phyloP scores from a whole-genome alignment of 805 yeast species.

The Yarrowia sp. region DNA sequence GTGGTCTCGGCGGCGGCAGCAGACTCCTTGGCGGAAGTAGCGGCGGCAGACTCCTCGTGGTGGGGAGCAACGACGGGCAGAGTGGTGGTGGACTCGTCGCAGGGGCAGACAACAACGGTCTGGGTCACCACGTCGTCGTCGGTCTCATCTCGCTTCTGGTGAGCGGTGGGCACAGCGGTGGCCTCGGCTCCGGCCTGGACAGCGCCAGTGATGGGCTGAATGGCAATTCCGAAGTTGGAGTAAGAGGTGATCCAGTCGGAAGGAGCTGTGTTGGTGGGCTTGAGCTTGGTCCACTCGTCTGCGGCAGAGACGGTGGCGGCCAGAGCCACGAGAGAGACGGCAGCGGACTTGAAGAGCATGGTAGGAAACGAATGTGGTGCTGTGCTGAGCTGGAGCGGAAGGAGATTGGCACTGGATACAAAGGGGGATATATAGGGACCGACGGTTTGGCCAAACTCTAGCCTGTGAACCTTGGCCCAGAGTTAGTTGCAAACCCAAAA shows the following conservation, averaged over 20 bases:
- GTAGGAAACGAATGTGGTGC: constrained; percentile 19
- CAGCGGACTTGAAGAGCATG: constrained; percentile 33
- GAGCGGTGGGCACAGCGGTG: constrained; percentile 26
- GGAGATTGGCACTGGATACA: neutral
- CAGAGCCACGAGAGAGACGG: constrained; percentile 28
- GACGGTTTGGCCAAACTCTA: constrained; percentile 4
- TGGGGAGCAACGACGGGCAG: constrained; percentile 29
- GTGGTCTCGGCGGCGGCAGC: constrained; percentile 32
- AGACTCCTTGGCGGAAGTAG: constrained; percentile 7
- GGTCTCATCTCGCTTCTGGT: constrained; percentile 28
- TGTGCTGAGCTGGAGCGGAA: constrained; percentile 20
- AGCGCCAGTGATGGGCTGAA: constrained; percentile 35
- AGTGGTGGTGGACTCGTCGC: constrained; percentile 35
- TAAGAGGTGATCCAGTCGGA: constrained; percentile 23
- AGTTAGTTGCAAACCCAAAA: neutral
- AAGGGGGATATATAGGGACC: constrained; percentile 27
- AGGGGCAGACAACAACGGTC: constrained; percentile 36
- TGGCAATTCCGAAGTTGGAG: constrained; percentile 36
- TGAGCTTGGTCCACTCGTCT: constrained; percentile 36
- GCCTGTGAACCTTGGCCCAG: neutral
- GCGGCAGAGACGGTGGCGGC: constrained; percentile 32
- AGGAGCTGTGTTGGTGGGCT: constrained; percentile 31
- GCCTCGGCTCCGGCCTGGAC: constrained; percentile 36
- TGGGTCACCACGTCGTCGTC: constrained; percentile 33
- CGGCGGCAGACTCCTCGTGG: neutral